Evolutionary conservation across 2,329 filamentous ascomycete species (phyloP).

Genomic region (Claviceps paspali): DNA sequence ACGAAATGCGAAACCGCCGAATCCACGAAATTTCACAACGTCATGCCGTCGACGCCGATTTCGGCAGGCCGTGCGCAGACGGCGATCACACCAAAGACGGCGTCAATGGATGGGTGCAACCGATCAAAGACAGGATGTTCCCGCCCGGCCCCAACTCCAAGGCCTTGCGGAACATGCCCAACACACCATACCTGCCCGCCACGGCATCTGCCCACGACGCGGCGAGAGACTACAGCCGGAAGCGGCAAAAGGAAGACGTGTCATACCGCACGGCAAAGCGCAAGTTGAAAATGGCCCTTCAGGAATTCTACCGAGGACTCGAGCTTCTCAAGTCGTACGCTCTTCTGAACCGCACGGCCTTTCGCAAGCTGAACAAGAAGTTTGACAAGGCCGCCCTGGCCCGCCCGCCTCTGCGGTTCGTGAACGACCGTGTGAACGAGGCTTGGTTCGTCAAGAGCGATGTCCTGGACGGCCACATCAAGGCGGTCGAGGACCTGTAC

Average conservation of each 20-base stretch:
- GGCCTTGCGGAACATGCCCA: conserved; percentile 38
- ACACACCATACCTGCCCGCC: conserved; percentile 28
- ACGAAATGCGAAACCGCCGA: conserved; percentile 80
- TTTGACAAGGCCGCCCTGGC: conserved; percentile 85
- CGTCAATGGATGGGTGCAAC: conserved; percentile 30
- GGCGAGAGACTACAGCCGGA: conserved; percentile 35
- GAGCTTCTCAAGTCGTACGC: conserved; percentile 88
- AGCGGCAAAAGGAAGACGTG: conserved; percentile 38
- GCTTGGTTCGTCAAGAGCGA: conserved; percentile 88
- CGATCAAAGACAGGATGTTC: conserved; percentile 38
- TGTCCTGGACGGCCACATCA: conserved; percentile 64
- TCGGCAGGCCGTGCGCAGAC: conserved; percentile 8
- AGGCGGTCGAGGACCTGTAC: conserved; percentile 77
- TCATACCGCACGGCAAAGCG: conserved; percentile 78
- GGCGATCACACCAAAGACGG: conserved; percentile 15
- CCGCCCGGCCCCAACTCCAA: conserved; percentile 46
- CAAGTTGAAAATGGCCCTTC: conserved; percentile 78
- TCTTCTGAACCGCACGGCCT: conserved; percentile 78
- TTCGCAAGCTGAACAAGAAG: conserved; percentile 97
- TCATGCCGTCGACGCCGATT: conserved; percentile 18
- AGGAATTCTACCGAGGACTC: conserved; percentile 84
- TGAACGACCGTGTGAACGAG: conserved; percentile 82
- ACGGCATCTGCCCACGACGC: conserved; percentile 15
- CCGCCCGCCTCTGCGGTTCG: conserved; percentile 62
- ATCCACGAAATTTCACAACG: conserved; percentile 50